phyloP scores from a whole-genome alignment of 495 filamentous ascomycete species.

The Tuber magnatum region DNA sequence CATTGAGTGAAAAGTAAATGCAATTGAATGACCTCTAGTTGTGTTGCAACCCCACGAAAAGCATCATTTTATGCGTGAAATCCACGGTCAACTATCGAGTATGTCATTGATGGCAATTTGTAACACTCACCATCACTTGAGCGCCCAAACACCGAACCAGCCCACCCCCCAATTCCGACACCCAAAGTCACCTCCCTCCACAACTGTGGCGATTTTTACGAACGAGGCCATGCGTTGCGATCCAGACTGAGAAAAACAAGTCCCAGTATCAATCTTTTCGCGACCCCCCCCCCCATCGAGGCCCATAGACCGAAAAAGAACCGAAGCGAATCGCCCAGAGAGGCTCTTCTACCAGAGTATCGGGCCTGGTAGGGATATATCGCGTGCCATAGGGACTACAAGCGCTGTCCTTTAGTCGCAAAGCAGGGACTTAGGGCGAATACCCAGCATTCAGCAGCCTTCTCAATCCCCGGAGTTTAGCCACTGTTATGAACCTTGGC shows the following conservation, averaged over 20 bases:
- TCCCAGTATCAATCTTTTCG: not conserved
- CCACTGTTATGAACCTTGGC: not conserved
- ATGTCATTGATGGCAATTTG: no score
- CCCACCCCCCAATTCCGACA: no score
- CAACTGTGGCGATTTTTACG: not conserved
- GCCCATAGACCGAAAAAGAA: not conserved
- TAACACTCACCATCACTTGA: not conserved
- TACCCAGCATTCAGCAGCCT: not conserved
- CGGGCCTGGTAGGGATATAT: not conserved
- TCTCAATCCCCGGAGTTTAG: not conserved
- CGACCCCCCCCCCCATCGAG: not conserved
- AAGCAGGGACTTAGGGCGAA: not conserved
- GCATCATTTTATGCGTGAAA: no score
- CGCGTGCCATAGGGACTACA: not conserved
- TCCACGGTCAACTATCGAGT: no score
- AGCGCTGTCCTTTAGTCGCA: not conserved
- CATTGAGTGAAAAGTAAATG: no score
- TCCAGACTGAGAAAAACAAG: not conserved
- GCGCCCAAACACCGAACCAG: no score
- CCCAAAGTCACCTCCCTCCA: not conserved
- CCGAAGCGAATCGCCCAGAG: not conserved
- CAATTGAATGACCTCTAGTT: no score
- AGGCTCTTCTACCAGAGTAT: not conserved
- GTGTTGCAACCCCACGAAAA: no score
- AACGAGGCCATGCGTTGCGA: not conserved